These are phyloP conservation scores for Penicillium chermesinum DNA, from an alignment of 495 filamentous ascomycete genomes.

Conservation along the genomic window DNA sequence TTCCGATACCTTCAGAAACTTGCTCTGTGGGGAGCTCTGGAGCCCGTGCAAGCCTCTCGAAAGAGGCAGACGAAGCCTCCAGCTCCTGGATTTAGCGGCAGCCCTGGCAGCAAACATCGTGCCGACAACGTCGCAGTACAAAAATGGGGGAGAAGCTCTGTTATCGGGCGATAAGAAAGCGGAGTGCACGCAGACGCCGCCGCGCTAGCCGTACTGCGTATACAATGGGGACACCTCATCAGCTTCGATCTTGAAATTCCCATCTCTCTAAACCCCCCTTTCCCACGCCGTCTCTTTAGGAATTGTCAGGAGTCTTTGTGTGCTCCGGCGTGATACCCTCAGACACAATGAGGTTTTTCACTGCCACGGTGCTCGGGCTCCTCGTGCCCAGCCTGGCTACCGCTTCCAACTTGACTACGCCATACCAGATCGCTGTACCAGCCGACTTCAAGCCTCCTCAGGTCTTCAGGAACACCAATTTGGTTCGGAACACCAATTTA, in stretches of 20 bases:
- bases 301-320: constrained; percentile 21
- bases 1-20: constrained; percentile 68
- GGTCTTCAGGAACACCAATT: constrained; percentile 85
- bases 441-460: constrained; percentile 77
- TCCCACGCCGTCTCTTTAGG: constrained; percentile 17
- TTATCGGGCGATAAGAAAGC: constrained; percentile 32
- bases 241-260: constrained; percentile 23
- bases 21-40: constrained; percentile 35
- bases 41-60: constrained; percentile 30
- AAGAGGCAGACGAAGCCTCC: constrained; percentile 13
- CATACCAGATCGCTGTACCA: constrained; percentile 50
- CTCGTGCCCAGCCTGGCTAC: constrained; percentile 35
- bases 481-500: constrained; percentile 83
- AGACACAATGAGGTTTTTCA: constrained; percentile 41
- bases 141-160: constrained; percentile 28
- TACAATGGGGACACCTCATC: constrained; percentile 45
- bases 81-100: constrained; percentile 17
- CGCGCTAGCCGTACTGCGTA: constrained; percentile 32
- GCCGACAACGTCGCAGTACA: constrained; percentile 8
- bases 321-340: constrained; percentile 27
- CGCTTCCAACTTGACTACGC: constrained; percentile 21
- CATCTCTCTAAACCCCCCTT: constrained; percentile 10
- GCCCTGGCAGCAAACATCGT: constrained; percentile 31
- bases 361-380: constrained; percentile 38
- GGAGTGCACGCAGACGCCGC: constrained; percentile 34